Evolutionary conservation across 2,329 filamentous ascomycete species (phyloP).

Genomic region (Xylaria sp.): DNA sequence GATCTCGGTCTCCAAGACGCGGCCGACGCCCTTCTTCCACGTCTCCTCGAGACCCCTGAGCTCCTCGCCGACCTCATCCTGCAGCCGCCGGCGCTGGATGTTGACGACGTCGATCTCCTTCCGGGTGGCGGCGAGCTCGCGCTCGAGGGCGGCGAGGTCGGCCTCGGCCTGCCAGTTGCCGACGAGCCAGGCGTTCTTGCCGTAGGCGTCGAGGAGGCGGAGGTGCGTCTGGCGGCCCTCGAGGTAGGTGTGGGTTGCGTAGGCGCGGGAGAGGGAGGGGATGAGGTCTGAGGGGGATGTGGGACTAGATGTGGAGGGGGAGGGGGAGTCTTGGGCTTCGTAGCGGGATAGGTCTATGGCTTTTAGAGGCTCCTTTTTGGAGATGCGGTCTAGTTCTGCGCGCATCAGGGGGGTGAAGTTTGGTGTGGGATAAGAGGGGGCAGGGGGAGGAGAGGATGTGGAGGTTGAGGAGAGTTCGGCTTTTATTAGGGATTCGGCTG

Average conservation of each 20-base stretch:
- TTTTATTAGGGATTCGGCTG: constrained; percentile 76
- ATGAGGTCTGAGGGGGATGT: constrained; percentile 60
- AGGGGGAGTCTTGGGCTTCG: constrained; percentile 73
- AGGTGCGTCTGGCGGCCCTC: constrained; percentile 66
- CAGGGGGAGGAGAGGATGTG: constrained; percentile 51
- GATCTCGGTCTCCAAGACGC: constrained; percentile 86
- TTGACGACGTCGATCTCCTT: constrained; percentile 79
- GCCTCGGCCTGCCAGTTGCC: constrained; percentile 84
- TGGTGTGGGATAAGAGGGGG: constrained; percentile 63
- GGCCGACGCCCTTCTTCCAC: constrained; percentile 82
- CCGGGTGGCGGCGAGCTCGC: constrained; percentile 75
- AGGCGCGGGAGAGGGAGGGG: constrained; percentile 63
- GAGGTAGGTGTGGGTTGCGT: constrained; percentile 64
- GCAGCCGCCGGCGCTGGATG: constrained; percentile 72
- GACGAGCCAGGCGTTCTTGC: constrained; percentile 92
- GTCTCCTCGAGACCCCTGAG: constrained; percentile 77
- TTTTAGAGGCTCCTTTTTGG: constrained; percentile 64
- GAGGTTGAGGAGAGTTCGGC: constrained; percentile 64
- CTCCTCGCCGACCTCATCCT: constrained; percentile 79
- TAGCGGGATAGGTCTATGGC: constrained; percentile 84
- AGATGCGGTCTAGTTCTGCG: constrained; percentile 75
- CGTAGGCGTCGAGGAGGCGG: constrained; percentile 79
- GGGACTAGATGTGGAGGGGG: constrained; percentile 34
- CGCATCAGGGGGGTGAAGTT: constrained; percentile 74
- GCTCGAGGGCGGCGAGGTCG: constrained; percentile 75